Base-by-base conservation (phyloP, 2,329 filamentous ascomycete species). In the Hypoxylon rubiginosum region DNA sequence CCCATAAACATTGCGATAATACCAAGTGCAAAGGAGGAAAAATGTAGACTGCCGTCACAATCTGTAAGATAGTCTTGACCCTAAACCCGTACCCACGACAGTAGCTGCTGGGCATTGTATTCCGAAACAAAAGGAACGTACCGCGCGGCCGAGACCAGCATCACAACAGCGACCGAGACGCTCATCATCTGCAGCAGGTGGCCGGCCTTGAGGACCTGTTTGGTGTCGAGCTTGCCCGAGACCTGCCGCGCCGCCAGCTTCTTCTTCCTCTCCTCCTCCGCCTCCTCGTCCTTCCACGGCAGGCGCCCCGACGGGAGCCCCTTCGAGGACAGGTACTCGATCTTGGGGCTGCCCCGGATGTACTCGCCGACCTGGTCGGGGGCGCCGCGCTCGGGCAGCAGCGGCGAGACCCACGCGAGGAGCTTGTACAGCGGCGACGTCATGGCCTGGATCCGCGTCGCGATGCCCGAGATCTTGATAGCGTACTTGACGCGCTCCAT, bases 381-480 rank as follows among this genome's bases (percentile, higher is more conserved):
- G 24, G 46, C 46, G 11, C 46, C 46, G 46, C 46, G 46, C 46
- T 49, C 46, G 1, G 46, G 46, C 46, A 49, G 24, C 46, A 21
- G 26, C 21, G 46, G 46, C 46, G 46, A 24, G 1, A 24, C 46
- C 19, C 13, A 49, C 24, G 46, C 46, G 3, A 11, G 21, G 7
- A 49, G 13, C 48, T 34, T 51, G 48, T 51, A 51, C 7, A 34
- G 48, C n/a, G n/a, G 28, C 13, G 11, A 34, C 13, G 26, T 34
- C 48, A 17, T 17, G 13, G 48, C 48, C 28, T 51, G 48, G 28
- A 51, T 51, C 4, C 48, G 26, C 15, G 48, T 51, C 13, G 48
- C 28, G n/a, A 49, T 28, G 21, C 46, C 46, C 21, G 46, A 49
- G 21, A 49, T 49, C 46, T 49, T 49, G 46, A 49, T 49, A 24